Evolutionary conservation across 352 stramenopile genomes (phyloP), one percentile per base, ranked within the genome.

Genomic region (Phytopythium helicoides): DNA sequence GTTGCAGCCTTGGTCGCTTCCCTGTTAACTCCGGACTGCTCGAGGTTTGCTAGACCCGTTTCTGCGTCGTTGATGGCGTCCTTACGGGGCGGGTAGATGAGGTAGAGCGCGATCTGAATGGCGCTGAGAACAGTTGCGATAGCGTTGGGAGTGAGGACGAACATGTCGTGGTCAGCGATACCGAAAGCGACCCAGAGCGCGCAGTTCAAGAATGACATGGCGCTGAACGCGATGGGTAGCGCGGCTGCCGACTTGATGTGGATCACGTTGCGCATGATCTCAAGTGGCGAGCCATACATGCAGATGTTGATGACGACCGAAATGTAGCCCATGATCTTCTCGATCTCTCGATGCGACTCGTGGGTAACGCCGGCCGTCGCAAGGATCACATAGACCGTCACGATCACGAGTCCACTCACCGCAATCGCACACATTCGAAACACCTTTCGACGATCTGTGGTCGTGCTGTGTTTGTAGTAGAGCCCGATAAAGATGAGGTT

Each of bases 101-200:
- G 54, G 54, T 76, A 85, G 11, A 85, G 47, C 23, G 61, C 28
- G 14, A 80, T 58, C 58, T 85, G 68, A 11, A 79, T 49, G 10
- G 38, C 8, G n/a, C 71, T 68, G 26, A 81, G 55, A 33, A 64
- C 34, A 0, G 64, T 37, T 11, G 61, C 70, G 22, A 83, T 44
- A 11, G 56, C 57, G 16, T 67, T 76, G 18, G 71, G 72, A 4
- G 69, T 58, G 23, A 81, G 21, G 4, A 86, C 47, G 33, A 83
- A 61, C 26, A 59, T 51, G 25, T 86, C 64, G 26, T 51, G 28
- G 19, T 64, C 58, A 3, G 56, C 56, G 36, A 68, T n/a, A 3
- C 64, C 69, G 53, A 81, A 83, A 25, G 71, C 26, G 37, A 81
- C 63, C 71, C 75, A 86, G 10, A 81, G 52, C 25, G 54, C 56